Percentiles rank a stretch among this genome's conserved stretches.
phyloP scores from a whole-genome alignment of 306 rosid genomes.

The Castanea mollissima region DNA sequence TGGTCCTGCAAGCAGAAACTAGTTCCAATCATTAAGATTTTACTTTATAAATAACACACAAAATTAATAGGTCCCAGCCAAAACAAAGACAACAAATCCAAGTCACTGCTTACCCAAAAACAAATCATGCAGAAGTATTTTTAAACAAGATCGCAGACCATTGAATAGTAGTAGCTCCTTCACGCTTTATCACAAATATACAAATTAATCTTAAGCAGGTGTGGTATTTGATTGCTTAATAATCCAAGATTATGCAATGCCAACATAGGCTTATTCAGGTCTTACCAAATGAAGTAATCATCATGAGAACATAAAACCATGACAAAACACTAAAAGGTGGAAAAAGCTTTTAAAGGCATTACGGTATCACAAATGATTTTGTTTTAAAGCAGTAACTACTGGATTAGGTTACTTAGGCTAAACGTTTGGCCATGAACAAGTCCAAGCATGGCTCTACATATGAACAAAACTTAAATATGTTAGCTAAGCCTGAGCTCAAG shows the following conservation, averaged over 20 bases:
- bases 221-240: background rate
- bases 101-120: background rate
- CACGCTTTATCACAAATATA: background rate
- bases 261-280: background rate
- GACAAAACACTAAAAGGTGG: background rate
- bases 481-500: background rate
- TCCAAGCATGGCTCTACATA: no score
- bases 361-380: background rate
- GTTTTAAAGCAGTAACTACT: background rate
- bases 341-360: background rate
- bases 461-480: background rate
- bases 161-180: background rate
- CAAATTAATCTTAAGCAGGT: background rate
- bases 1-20: conserved; percentile 45
- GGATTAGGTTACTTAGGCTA: background rate
- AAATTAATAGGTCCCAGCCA: background rate
- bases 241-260: background rate
- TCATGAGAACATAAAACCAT: background rate
- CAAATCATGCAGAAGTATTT: background rate
- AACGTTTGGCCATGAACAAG: background rate
- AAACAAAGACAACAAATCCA: background rate
- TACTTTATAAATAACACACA: background rate
- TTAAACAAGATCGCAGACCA: background rate
- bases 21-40: conserved; percentile 3
- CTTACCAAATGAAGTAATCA: background rate